Percentiles rank a stretch among this genome's conserved stretches.
Conservation (phyloP, 179 eudicot genomes). For the Vitellaria paradoxa region DNA sequence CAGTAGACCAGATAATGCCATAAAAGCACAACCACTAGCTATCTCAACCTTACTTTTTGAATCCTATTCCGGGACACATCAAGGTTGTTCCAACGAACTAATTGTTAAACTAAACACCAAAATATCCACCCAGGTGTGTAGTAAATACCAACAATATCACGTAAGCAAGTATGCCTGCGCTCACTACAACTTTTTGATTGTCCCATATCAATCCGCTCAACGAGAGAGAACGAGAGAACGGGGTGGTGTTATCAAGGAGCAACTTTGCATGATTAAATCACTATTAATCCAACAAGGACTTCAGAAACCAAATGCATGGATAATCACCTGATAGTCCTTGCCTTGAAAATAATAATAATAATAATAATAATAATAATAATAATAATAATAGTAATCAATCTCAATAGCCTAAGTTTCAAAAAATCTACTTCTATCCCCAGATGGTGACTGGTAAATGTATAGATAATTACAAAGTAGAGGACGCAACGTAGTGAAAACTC, state of each 20-base stretch:
- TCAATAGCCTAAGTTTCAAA: background rate
- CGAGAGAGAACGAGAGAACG: background rate
- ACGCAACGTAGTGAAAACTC: background rate
- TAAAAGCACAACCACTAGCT: background rate
- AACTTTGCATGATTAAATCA: background rate
- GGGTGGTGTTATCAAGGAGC: background rate
- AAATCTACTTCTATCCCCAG: background rate
- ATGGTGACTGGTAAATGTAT: background rate
- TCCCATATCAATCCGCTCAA: no score
- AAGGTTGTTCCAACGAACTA: background rate
- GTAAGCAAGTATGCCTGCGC: background rate
- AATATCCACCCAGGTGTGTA: background rate
- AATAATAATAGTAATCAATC: no score
- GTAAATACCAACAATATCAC: background rate
- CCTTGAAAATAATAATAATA: no score
- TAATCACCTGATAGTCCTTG: background rate
- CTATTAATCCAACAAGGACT: conserved; percentile 1
- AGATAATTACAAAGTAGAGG: background rate
- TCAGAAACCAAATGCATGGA: background rate
- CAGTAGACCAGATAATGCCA: background rate
- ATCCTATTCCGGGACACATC: no score
- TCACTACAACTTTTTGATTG: background rate
- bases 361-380: no score
- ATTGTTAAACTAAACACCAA: background rate
- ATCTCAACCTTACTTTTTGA: conserved; percentile 1